phyloP scores from a whole-genome alignment of 2,329 filamentous ascomycete species.

The Lithohypha guttulata region DNA sequence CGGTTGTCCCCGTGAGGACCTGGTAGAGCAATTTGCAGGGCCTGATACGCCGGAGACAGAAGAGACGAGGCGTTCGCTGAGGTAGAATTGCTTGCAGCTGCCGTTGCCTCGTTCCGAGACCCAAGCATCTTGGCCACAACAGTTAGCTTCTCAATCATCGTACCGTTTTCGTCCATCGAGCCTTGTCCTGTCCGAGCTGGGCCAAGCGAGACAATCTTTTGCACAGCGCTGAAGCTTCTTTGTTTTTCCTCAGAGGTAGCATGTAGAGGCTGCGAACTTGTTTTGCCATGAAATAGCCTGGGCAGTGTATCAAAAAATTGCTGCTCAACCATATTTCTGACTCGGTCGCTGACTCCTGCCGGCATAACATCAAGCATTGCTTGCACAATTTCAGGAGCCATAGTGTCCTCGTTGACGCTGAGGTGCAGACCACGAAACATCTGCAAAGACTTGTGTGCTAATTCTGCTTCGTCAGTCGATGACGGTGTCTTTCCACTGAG shows the following conservation, averaged over 20 bases:
- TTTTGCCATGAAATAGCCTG: conserved; percentile 9
- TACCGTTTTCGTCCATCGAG: neutral
- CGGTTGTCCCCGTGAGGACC: conserved; percentile 1
- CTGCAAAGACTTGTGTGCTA: conserved; percentile 21
- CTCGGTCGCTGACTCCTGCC: conserved; percentile 23
- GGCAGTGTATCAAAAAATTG: conserved; percentile 28
- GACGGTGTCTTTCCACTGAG: conserved; percentile 29
- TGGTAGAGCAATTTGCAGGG: neutral
- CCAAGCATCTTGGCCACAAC: conserved; percentile 15
- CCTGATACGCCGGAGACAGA: conserved; percentile 4
- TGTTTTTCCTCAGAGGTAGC: neutral
- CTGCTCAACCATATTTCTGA: conserved; percentile 32
- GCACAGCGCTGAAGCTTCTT: conserved; percentile 1
- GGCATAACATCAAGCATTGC: conserved; percentile 10
- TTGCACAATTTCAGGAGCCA: conserved; percentile 3
- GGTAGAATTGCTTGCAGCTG: conserved; percentile 1
- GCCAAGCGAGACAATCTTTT: conserved; percentile 1
- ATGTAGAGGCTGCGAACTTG: neutral
- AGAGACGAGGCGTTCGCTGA: neutral
- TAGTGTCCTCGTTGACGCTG: neutral
- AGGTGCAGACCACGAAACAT: conserved; percentile 3
- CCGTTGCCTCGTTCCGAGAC: neutral
- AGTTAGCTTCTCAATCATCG: conserved; percentile 18
- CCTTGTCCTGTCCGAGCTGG: neutral
- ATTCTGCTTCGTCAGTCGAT: conserved; percentile 18